Percentiles rank a stretch among this genome's conserved stretches.
These are phyloP conservation scores for Trichoderma virens DNA, from an alignment of 495 filamentous ascomycete genomes.

Conservation along the genomic window DNA sequence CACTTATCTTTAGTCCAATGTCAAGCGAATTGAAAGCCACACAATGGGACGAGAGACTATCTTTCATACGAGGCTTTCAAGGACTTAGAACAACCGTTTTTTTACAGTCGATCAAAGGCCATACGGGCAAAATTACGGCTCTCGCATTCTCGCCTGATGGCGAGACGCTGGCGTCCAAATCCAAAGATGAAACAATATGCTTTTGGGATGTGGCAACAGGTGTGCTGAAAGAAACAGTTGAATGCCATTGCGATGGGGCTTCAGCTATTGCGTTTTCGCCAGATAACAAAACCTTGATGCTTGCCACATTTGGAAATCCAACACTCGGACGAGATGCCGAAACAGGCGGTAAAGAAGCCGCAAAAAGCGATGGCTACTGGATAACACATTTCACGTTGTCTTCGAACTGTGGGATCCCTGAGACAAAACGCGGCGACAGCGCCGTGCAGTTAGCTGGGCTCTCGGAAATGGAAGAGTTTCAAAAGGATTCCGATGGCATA, in stretches of 20 bases:
- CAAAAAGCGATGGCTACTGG: neutral
- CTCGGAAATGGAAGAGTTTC: neutral
- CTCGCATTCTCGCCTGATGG: neutral
- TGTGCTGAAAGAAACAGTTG: neutral
- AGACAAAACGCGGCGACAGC: neutral
- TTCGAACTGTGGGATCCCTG: neutral
- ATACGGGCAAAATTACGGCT: neutral
- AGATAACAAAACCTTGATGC: neutral
- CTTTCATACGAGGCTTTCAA: neutral
- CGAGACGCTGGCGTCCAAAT: neutral
- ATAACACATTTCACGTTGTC: neutral
- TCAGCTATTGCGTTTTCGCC: neutral
- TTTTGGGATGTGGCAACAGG: neutral
- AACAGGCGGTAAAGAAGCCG: neutral
- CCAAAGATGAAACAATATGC: neutral
- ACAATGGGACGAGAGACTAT: neutral
- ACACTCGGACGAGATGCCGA: neutral
- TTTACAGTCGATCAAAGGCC: neutral
- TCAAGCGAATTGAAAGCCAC: neutral
- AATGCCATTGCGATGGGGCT: neutral
- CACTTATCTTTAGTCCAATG: neutral
- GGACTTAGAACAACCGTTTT: neutral
- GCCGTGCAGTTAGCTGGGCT: neutral
- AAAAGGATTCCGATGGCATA: neutral
- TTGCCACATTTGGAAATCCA: neutral